These are phyloP conservation scores for Silene noctiflora DNA, from an alignment of 179 eudicot species.

Conservation along the genomic window DNA sequence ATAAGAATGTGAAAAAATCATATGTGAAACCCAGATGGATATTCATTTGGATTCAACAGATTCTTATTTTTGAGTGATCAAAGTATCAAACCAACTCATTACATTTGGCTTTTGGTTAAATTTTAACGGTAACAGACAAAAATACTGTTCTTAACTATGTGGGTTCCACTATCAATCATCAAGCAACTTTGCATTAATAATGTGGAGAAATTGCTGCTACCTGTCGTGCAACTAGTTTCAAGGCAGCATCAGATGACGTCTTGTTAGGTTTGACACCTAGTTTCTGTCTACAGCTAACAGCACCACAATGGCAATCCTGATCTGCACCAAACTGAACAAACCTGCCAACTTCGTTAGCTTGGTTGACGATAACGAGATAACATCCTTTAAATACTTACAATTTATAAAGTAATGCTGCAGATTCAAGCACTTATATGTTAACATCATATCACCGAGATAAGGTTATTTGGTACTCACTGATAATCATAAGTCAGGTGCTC, in stretches of 20 bases:
- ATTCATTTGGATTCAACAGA: background rate
- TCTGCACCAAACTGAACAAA: constrained; percentile 99
- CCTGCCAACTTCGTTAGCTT: constrained; percentile 68
- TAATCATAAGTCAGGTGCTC: constrained; percentile 95
- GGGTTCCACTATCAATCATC: no score
- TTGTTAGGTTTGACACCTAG: constrained; percentile 90
- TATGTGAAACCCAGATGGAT: background rate
- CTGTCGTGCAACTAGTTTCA: constrained; percentile 72
- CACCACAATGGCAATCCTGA: constrained; percentile 96
- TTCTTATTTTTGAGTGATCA: no score
- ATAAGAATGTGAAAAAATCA: background rate
- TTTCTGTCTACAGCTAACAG: constrained; percentile 78
- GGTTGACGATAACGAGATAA: constrained; percentile 16
- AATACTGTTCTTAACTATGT: no score
- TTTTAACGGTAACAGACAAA: no score
- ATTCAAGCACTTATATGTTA: constrained; percentile 5
- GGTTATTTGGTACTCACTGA: constrained; percentile 50
- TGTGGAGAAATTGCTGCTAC: constrained; percentile 56
- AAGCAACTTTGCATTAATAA: constrained; percentile 40
- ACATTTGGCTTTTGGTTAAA: no score
- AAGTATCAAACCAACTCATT: no score
- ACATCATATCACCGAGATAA: background rate
- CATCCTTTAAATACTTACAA: background rate
- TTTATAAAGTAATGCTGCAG: background rate
- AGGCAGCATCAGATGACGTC: constrained; percentile 79